phyloP scores from a whole-genome alignment of 1,284 basidiomycete genomes.

The Ceratobasidium sp. region DNA sequence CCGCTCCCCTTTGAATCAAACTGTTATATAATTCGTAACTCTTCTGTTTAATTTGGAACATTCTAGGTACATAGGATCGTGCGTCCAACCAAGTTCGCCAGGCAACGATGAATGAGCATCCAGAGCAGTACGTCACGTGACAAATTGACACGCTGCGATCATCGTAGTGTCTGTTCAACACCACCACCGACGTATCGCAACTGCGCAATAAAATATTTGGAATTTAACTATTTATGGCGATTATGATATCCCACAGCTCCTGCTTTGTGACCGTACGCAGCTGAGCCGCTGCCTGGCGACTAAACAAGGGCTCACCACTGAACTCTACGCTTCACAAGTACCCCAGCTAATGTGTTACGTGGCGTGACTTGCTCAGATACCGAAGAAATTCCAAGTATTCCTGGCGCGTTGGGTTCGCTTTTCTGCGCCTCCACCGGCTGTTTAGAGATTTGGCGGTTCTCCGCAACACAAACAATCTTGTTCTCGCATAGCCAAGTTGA shows the following conservation, averaged over 20 bases:
- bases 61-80: too few species aligned
- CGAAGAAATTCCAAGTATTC: not conserved
- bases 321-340: too few species aligned
- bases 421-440: not conserved
- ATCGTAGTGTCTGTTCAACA: not conserved
- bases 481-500: not conserved
- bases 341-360: too few species aligned
- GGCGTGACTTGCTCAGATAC: too few species aligned
- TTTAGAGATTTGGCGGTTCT: not conserved
- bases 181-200: not conserved
- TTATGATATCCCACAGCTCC: too few species aligned
- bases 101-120: not conserved
- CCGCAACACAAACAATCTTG: not conserved
- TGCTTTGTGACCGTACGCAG: too few species aligned
- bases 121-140: not conserved
- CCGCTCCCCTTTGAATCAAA: too few species aligned
- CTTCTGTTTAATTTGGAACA: not conserved
- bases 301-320: too few species aligned
- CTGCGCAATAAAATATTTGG: too few species aligned
- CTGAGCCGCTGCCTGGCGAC: too few species aligned
- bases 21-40: too few species aligned
- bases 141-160: not conserved
- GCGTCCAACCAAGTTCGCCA: not conserved
- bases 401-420: not conserved
- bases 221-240: too few species aligned